These are phyloP conservation scores for Fusarium veterinarium DNA, from an alignment of 2,329 filamentous ascomycete genomes.

Conservation along the genomic window DNA sequence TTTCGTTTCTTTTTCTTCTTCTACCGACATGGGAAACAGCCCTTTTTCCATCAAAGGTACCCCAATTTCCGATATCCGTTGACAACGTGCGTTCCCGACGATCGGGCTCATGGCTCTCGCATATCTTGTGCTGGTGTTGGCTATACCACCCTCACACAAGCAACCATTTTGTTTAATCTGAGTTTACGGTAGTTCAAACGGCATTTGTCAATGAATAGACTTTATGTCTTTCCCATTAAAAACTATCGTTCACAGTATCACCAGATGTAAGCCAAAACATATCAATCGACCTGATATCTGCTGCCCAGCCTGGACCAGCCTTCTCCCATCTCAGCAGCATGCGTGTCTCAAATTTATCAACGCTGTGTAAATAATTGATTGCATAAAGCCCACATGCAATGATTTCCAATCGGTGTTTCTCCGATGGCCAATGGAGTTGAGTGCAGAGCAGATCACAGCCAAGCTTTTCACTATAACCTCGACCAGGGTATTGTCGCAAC, in stretches of 20 bases:
- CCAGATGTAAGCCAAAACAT: background rate
- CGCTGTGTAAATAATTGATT: background rate
- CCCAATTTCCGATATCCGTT: conserved; percentile 28
- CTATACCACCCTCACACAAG: background rate
- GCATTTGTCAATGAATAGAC: background rate
- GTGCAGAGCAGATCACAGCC: conserved; percentile 5
- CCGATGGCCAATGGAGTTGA: conserved; percentile 1
- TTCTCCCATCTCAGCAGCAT: background rate
- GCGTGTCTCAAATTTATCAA: conserved; percentile 9
- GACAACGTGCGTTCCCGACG: conserved; percentile 25
- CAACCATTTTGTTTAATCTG: background rate
- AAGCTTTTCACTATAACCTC: background rate
- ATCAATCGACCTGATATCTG: background rate
- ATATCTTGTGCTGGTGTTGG: background rate
- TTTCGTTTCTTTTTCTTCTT: conserved; percentile 8
- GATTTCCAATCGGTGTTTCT: background rate
- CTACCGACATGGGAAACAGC: conserved; percentile 15
- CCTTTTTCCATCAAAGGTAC: conserved; percentile 1
- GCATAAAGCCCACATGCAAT: conserved; percentile 6
- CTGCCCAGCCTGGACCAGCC: background rate
- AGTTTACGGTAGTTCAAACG: background rate
- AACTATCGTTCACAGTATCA: background rate
- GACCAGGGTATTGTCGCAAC: background rate
- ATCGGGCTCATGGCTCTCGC: conserved; percentile 16
- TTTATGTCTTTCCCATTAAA: background rate